A percentile compares a stretch with the other conserved stretches of the same genome.
Conservation (phyloP, 2,329 filamentous ascomycete species). For the Fonsecaea nubica region DNA sequence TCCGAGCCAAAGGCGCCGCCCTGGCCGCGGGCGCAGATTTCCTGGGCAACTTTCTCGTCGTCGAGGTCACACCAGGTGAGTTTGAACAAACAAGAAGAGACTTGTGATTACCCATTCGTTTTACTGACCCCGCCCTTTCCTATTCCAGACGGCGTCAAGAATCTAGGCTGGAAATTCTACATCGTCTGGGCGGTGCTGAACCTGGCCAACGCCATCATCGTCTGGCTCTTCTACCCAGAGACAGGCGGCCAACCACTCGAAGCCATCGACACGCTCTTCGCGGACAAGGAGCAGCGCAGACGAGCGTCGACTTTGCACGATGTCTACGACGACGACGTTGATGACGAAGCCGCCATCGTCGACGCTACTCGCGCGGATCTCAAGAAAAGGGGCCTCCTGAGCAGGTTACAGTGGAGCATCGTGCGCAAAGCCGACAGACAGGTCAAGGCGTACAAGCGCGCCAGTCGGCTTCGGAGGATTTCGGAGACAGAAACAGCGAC, state of each 20-base stretch:
- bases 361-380: not conserved
- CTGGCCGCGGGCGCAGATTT: constrained; percentile 58
- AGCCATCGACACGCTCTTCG: constrained; percentile 63
- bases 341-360: not conserved
- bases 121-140: not conserved
- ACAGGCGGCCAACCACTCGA: constrained; percentile 69
- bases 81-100: not conserved
- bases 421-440: constrained; percentile 18
- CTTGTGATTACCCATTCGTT: too few relatives aligned
- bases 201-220: constrained; percentile 14
- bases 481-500: not conserved
- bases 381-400: not conserved
- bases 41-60: constrained; percentile 69
- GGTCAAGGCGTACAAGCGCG: constrained; percentile 17
- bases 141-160: constrained; percentile 34
- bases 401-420: constrained; percentile 20
- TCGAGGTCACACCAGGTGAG: constrained; percentile 62
- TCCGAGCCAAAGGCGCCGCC: constrained; percentile 50
- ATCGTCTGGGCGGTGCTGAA: constrained; percentile 53
- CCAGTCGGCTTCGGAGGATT: not conserved
- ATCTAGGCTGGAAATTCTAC: constrained; percentile 61
- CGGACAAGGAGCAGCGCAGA: constrained; percentile 5
- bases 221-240: constrained; percentile 48
- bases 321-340: not conserved
- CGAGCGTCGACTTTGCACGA: constrained; percentile 8